phyloP scores from a whole-genome alignment of 2,329 filamentous ascomycete genomes.

The Phaeosphaeriaceae sp. region DNA sequence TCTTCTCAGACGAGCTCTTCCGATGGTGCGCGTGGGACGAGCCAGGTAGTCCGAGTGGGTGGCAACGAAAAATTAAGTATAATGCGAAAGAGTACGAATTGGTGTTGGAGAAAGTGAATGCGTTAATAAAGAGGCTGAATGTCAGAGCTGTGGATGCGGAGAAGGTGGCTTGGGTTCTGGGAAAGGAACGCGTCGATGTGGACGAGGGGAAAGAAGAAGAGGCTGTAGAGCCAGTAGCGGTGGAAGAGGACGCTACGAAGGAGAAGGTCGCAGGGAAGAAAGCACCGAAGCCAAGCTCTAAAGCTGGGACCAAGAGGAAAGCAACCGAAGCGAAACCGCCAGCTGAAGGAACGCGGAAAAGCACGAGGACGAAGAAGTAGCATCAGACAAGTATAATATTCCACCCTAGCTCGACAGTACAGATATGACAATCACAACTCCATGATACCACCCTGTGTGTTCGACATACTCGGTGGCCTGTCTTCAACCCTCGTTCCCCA shows the following conservation, averaged over 20 bases:
- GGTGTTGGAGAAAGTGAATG: conserved; percentile 54
- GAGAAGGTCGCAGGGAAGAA: conserved; percentile 4
- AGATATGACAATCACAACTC: background rate
- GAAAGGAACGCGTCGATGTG: conserved; percentile 52
- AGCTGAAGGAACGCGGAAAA: conserved; percentile 33
- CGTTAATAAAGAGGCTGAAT: conserved; percentile 33
- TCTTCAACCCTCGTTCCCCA: conserved; percentile 55
- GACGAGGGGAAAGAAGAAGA: conserved; percentile 3
- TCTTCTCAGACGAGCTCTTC: conserved; percentile 84
- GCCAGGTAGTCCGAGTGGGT: conserved; percentile 56
- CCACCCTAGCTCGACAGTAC: background rate
- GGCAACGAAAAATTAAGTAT: conserved; percentile 70
- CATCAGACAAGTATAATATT: background rate
- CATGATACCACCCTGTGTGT: conserved; percentile 1
- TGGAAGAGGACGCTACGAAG: background rate
- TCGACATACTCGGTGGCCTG: conserved; percentile 29
- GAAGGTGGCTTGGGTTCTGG: conserved; percentile 74
- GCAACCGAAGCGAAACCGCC: conserved; percentile 15
- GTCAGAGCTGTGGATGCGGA: conserved; percentile 69
- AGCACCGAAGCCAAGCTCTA: conserved; percentile 17
- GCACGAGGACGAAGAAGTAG: conserved; percentile 33
- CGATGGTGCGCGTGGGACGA: conserved; percentile 70
- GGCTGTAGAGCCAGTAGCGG: background rate
- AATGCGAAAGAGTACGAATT: conserved; percentile 71
- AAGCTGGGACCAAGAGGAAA: conserved; percentile 36